Base-by-base conservation (phyloP, 768 basidiomycete species). In the Leccinum olivaceopallidum region DNA sequence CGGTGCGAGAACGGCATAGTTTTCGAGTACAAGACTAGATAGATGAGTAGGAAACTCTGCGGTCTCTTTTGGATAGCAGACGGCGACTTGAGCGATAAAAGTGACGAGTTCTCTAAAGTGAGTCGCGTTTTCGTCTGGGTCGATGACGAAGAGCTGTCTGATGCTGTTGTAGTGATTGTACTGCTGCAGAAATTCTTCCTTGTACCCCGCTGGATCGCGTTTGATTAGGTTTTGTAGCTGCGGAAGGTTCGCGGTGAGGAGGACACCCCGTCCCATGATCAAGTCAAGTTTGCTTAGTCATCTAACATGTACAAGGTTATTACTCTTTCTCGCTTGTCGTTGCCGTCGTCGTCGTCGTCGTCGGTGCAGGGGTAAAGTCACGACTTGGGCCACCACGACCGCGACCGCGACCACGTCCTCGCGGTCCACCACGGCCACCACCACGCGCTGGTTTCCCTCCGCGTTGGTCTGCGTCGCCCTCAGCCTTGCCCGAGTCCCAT, bases 161-260 rank as follows among this genome's bases (percentile, higher is more conserved):
- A 90, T 87, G 64, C 87, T 90, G 66, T 90, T 85, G 76, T 95
- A 98, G 74, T 96, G 93, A 61, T 92, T 92, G 89, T 94, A 97
- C 81, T 99, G 96, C 64, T 94, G 94, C 16, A 95, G 71, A 67
- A 98, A 99, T 67, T 99, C 97, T 62, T 98, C 96, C 71, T 85
- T 90, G 79, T 99, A 98, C 0, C 85, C 88, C 9, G 78, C 75
- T 4, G 96, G 92, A 73, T 97, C 94, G 49, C 97, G 85, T 72
- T 99, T 99, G 74, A 99, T 95, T 56, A 98, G 81, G 72, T 98
- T 98, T 74, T 98, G 96, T 8, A 99, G 82, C 71, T 97, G 94
- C 0, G 97, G 95, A 9, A 98, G 84, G 70, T 96, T 96, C 16
- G 91, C 85, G 34, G 92, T 89, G 65, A 96, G 83, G 58, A 94